Evolutionary conservation across 129 eudicot genomes (phyloP).

Genomic region (Chrysanthemum seticuspe): DNA sequence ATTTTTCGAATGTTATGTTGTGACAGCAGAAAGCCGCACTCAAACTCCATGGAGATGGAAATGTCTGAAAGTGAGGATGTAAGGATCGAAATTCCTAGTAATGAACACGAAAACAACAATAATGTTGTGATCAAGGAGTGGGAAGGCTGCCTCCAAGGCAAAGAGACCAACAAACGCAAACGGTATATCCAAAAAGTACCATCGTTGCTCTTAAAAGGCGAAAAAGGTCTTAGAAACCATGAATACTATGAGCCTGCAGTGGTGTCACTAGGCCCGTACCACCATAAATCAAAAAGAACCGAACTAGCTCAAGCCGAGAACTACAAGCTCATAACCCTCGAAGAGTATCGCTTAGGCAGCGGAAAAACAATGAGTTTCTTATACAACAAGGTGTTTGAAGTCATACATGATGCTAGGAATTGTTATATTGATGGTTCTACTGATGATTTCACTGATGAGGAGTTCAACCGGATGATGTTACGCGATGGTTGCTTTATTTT

Average conservation of each 20-base stretch:
- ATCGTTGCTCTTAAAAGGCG: constrained; percentile 28
- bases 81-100: constrained; percentile 13
- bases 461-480: constrained; percentile 37
- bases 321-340: constrained; percentile 29
- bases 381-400: constrained; percentile 31
- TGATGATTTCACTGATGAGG: constrained; percentile 22
- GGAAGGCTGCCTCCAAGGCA: constrained; percentile 22
- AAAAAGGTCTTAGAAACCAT: constrained; percentile 5
- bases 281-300: constrained; percentile 11
- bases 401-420: constrained; percentile 19
- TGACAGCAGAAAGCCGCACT: not conserved
- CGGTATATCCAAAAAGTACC: constrained; percentile 34
- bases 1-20: no score
- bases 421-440: constrained; percentile 32
- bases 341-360: constrained; percentile 18
- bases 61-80: constrained; percentile 16
- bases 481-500: constrained; percentile 38
- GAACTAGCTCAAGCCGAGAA: constrained; percentile 20
- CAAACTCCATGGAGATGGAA: constrained; percentile 19
- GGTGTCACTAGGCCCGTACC: constrained; percentile 43
- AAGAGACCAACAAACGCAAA: constrained; percentile 12
- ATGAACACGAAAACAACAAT: not conserved
- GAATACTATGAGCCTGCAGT: constrained; percentile 34
- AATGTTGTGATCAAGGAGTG: constrained; percentile 16
- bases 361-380: not conserved